Evolutionary conservation across 1,284 basidiomycete species (phyloP), one percentile per base, ranked within the genome.

Genomic region (Porphyrellus sp.): DNA sequence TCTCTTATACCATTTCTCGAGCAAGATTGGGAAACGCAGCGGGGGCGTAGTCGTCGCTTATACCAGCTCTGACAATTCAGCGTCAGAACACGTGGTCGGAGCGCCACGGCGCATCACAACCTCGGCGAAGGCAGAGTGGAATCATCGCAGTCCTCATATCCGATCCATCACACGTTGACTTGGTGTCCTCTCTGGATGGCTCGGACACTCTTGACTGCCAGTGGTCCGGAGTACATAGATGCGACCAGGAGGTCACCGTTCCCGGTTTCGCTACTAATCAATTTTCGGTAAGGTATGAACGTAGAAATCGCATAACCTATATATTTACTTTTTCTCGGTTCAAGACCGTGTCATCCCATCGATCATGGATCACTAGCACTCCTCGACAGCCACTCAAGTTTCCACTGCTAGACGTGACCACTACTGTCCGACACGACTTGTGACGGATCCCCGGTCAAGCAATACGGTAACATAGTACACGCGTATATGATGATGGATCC

Each of bases 331-430:
- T 53, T 45, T 23, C 8, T 42, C 33, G 2, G 13, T 25, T 27
- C 35, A 70, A 69, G 67, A 67, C 34, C 68, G 40, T 33, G 55
- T 67, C 16, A 54, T 66, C 28, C 35, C 70, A 25, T 70, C 64
- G 9, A 54, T 67, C 13, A n/a, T n/a, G n/a, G n/a, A n/a, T n/a
- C n/a, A n/a, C n/a, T n/a, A n/a, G n/a, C n/a, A 43, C 42, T 11
- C 69, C 65, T 54, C 53, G 52, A 45, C 53, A 65, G 25, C 68
- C 69, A 24, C 54, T 70, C 23, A 56, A 53, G 23, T 67, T 60
- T n/a, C 64, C 68, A 8, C 18, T 70, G n/a, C 11, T 68, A 24
- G 49, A 51, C 15, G 25, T 57, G 33, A 70, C 51, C 45, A 69
- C 37, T 38, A n/a, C 18, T 52, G 49, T 47, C 60, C 55, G 11